Percentiles rank a stretch among this genome's conserved stretches.
These are phyloP conservation scores for Phellopilus nigrolimitatus DNA, from an alignment of 1,284 basidiomycete species.

Conservation along the genomic window DNA sequence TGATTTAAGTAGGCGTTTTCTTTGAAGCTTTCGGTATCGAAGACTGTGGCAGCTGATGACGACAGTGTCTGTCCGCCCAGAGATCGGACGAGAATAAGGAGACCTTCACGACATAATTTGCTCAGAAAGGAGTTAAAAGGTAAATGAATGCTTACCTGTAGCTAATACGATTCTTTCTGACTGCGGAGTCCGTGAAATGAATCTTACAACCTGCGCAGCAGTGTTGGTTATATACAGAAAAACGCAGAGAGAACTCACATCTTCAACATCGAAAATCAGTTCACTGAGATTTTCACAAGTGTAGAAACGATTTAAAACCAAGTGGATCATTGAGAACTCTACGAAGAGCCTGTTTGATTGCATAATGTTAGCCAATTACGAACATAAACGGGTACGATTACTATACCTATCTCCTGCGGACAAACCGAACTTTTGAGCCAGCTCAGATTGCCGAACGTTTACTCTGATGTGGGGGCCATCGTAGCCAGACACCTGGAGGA, in stretches of 20 bases:
- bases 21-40: constrained; percentile 57
- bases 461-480: constrained; percentile 59
- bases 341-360: constrained; percentile 47
- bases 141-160: constrained; percentile 35
- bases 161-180: constrained; percentile 51
- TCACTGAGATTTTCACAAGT: constrained; percentile 62
- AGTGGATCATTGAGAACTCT: constrained; percentile 52
- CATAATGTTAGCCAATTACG: not conserved
- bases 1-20: constrained; percentile 48
- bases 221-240: no score
- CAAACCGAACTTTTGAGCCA: constrained; percentile 58
- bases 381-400: not conserved
- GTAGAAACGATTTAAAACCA: constrained; percentile 48
- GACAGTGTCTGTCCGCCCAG: constrained; percentile 48
- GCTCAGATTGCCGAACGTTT: constrained; percentile 56
- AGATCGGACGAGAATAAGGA: constrained; percentile 57
- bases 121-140: constrained; percentile 1
- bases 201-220: constrained; percentile 54
- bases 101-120: constrained; percentile 36
- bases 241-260: constrained; percentile 47
- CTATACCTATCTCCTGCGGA: constrained; percentile 61
- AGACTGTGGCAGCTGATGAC: constrained; percentile 43
- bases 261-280: constrained; percentile 54
- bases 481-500: constrained; percentile 51
- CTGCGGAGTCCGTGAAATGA: constrained; percentile 48